phyloP scores from a whole-genome alignment of 345 rosid species.

The Gynandropsis gynandra region DNA sequence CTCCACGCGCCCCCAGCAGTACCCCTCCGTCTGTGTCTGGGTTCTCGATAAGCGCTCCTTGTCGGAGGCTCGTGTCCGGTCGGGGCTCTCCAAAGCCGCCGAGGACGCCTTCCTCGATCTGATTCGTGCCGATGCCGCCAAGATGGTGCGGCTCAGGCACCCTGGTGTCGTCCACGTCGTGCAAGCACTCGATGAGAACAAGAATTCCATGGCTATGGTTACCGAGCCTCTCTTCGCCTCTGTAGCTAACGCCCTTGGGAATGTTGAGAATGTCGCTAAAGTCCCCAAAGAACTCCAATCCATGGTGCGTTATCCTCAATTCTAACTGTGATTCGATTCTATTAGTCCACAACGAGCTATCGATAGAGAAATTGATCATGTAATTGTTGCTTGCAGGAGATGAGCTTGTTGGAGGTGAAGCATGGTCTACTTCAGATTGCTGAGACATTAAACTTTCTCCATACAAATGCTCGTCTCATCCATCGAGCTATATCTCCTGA shows the following conservation, averaged over 20 bases:
- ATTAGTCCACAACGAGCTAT: not conserved
- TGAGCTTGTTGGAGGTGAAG: slow-evolving; percentile 91
- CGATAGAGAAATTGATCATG: slow-evolving; percentile 2
- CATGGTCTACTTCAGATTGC: slow-evolving; percentile 90
- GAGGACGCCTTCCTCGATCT: slow-evolving; percentile 85
- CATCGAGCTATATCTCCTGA: slow-evolving; percentile 94
- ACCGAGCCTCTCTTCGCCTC: slow-evolving; percentile 94
- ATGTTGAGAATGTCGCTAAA: slow-evolving; percentile 62
- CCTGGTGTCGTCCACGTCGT: slow-evolving; percentile 97
- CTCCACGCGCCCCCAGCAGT: slow-evolving; percentile 64
- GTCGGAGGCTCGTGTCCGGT: slow-evolving; percentile 70
- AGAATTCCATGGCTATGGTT: slow-evolving; percentile 94
- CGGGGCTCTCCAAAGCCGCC: slow-evolving; percentile 72
- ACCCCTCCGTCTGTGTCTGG: slow-evolving; percentile 92
- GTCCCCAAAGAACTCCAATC: slow-evolving; percentile 89
- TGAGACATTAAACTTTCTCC: slow-evolving; percentile 82
- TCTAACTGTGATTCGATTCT: slow-evolving; percentile 13
- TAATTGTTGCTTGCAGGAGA: slow-evolving; percentile 45
- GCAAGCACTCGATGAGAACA: slow-evolving; percentile 89
- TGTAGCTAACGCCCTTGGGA: slow-evolving; percentile 83
- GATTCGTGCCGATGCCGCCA: slow-evolving; percentile 74
- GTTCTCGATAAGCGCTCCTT: slow-evolving; percentile 76
- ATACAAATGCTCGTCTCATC: slow-evolving; percentile 73
- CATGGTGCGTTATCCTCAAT: slow-evolving; percentile 37
- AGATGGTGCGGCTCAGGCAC: slow-evolving; percentile 81